A percentile compares a stretch with the other conserved stretches of the same genome.
phyloP scores from a whole-genome alignment of 441 rosid genomes.

The Omphalea diandra region DNA sequence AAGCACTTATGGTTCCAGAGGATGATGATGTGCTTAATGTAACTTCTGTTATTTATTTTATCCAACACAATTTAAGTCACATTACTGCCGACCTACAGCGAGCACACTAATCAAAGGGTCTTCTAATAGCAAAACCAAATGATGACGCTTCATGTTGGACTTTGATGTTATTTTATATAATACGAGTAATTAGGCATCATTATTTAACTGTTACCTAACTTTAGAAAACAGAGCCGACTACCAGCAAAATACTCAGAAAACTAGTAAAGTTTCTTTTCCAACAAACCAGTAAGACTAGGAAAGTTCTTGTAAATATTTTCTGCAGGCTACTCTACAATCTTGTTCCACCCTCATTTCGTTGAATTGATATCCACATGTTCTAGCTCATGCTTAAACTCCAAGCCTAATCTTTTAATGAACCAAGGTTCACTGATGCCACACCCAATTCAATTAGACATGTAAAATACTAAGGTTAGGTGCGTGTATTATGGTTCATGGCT shows the following conservation, averaged over 20 bases:
- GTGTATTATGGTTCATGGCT: no score
- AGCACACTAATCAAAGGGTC: background rate
- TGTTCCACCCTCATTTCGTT: background rate
- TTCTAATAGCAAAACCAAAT: no score
- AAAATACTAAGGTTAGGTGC: no score
- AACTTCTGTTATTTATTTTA: background rate
- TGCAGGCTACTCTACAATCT: no score
- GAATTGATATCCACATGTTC: background rate
- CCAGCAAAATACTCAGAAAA: background rate
- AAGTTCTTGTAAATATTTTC: no score
- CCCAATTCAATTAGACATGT: no score
- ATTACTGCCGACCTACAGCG: background rate
- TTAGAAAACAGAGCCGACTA: background rate
- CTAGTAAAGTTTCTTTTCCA: background rate
- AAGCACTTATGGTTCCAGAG: background rate
- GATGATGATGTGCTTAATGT: background rate
- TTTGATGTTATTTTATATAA: constrained; percentile 9
- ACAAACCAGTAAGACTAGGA: background rate
- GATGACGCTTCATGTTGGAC: background rate
- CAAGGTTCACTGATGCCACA: no score
- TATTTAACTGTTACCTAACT: background rate
- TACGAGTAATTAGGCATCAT: background rate
- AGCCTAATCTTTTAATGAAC: no score
- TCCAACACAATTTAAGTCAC: background rate
- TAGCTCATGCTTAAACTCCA: background rate